Base-by-base conservation (phyloP, 257 asterid genomes). In the Solanum chilense region DNA sequence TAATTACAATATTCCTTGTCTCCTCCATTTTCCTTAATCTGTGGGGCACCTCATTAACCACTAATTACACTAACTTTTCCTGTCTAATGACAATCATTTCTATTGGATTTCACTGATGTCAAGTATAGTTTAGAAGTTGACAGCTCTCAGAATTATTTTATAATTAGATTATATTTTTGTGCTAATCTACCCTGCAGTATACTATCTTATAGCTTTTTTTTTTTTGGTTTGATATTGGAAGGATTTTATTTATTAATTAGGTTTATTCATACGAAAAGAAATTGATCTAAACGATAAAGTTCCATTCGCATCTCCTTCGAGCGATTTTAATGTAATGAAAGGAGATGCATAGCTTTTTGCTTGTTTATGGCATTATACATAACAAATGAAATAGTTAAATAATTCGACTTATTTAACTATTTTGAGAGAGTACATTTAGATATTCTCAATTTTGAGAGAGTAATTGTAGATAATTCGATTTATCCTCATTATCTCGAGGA, bases 1-100 rank as follows among this genome's bases (percentile, higher is more conserved):
- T 88, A 86, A 74, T 83, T 91, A 84, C 89, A 73, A 83, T 60
- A 47, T 69, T 85, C 86, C 76, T n/a, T 89, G 89, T 90, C 90
- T 88, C 62, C 89, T 84, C 86, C 91, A 81, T 87, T 90, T 88
- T 73, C 20, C 84, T 86, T 82, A 84, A 35, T 83, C 83, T 29
- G 47, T 66, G 74, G 92, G 84, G 73, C 93, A 91, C 88, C 91
- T 87, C 92, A 89, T n/a, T 76, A 88, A 87, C 89, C 94, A 89
- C 92, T 91, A 90, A 80, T 52, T 52, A 52, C 85, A 66, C 86
- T 70, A 82, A 83, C 73, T 35, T 86, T 31, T 62, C 86, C 39
- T 49, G 16, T 83, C 42, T 69, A 25, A 58, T 64, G 87, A 87
- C 70, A 88, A 88, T 80, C 68, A 86, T 88, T 84, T 91, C 83